phyloP scores from a whole-genome alignment of 345 rosid species.

The Salix koriyanagi region DNA sequence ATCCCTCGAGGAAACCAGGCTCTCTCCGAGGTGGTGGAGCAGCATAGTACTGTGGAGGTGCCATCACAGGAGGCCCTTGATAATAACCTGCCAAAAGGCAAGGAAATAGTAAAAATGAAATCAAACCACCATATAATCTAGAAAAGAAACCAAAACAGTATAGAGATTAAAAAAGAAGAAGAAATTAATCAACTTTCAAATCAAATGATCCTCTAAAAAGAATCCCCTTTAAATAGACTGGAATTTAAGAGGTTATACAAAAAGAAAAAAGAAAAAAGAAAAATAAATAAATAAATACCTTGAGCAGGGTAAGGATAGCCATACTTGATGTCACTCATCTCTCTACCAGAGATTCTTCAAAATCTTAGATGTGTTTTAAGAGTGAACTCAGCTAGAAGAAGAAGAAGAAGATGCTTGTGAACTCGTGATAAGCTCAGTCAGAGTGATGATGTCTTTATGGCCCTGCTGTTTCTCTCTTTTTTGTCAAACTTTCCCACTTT shows the following conservation, averaged over 20 bases:
- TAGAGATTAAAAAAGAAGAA: too few relatives aligned
- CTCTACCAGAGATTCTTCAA: not conserved
- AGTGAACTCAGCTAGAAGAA: not conserved
- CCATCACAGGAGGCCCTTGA: constrained; percentile 47
- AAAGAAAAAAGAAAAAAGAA: not conserved
- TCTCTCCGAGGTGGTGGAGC: constrained; percentile 30
- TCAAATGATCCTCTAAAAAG: not conserved
- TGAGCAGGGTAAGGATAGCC: constrained; percentile 34
- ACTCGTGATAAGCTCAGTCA: not conserved
- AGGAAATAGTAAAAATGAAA: not conserved
- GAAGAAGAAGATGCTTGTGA: not conserved
- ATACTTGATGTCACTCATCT: constrained; percentile 30
- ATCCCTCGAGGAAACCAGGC: constrained; percentile 44
- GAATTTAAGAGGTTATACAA: not conserved
- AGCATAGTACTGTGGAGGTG: constrained; percentile 43
- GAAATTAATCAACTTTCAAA: not conserved
- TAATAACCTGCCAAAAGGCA: constrained; percentile 33
- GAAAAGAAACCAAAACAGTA: not conserved
- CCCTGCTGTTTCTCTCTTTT: too few relatives aligned
- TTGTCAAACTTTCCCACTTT: too few relatives aligned
- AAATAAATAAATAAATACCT: not conserved
- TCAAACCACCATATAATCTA: not conserved
- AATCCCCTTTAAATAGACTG: not conserved
- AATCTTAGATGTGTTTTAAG: not conserved
- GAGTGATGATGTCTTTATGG: too few relatives aligned